Conservation (phyloP, 2,329 filamentous ascomycete species). For the Raffaelea arxii region DNA sequence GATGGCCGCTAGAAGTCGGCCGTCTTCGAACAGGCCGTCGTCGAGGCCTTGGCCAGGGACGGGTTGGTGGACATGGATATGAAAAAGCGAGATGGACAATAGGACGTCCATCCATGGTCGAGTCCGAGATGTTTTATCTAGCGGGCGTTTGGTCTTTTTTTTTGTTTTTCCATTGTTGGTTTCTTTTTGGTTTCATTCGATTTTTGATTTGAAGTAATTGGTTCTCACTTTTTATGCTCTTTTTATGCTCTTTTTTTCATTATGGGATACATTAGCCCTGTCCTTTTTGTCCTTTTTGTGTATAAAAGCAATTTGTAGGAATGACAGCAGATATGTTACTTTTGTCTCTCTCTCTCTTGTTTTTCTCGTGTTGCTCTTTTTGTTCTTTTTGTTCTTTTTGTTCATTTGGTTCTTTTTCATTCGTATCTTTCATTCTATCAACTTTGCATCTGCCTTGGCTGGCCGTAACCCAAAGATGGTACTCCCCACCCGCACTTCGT, state of each 20-base stretch:
- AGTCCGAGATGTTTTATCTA: not conserved
- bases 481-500: conserved; percentile 85
- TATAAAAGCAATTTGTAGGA: no score
- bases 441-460: conserved; percentile 66
- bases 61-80: not conserved
- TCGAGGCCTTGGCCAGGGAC: not conserved
- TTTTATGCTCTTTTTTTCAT: not conserved
- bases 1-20: conserved; percentile 6
- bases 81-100: not conserved
- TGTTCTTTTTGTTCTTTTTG: not conserved
- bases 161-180: not conserved
- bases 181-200: not conserved
- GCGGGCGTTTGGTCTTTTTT: not conserved
- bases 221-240: not conserved
- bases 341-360: no score
- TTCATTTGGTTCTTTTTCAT: not conserved
- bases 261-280: not conserved
- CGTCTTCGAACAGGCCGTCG: not conserved
- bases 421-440: conserved; percentile 25
- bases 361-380: no score
- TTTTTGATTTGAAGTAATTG: not conserved
- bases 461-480: conserved; percentile 86
- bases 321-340: no score
- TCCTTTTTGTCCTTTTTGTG: no score
- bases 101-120: not conserved